A percentile compares a stretch with the other conserved stretches of the same genome.
These are phyloP conservation scores for Colletotrichum higginsianum DNA, from an alignment of 2,329 filamentous ascomycete genomes.

Conservation along the genomic window DNA sequence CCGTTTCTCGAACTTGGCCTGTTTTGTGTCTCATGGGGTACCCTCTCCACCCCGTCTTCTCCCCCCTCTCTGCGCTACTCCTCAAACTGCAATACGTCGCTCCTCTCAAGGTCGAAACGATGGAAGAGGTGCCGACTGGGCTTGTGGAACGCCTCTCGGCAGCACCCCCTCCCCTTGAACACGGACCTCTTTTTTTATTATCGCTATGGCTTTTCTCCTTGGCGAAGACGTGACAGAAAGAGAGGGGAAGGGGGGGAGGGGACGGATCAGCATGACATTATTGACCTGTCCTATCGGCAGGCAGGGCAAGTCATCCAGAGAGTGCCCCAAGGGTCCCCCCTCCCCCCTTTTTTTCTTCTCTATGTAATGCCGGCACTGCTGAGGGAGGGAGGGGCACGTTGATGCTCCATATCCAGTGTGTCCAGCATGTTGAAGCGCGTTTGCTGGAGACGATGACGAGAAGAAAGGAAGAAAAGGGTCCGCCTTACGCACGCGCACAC, in stretches of 20 bases:
- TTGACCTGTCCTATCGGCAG: background rate
- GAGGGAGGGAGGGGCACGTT: constrained; percentile 3
- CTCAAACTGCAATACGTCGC: constrained; percentile 21
- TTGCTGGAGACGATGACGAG: constrained; percentile 22
- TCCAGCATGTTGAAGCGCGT: background rate
- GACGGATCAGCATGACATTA: background rate
- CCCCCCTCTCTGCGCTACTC: background rate
- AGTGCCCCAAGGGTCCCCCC: constrained; percentile 13
- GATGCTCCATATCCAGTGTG: constrained; percentile 11
- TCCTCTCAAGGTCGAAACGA: background rate
- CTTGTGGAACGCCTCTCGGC: constrained; percentile 1
- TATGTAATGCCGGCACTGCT: constrained; percentile 30
- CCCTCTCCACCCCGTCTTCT: background rate
- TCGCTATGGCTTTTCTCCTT: background rate
- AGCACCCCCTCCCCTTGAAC: constrained; percentile 28
- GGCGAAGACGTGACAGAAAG: background rate
- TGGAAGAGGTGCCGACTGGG: background rate
- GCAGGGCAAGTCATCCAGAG: background rate
- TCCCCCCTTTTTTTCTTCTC: background rate
- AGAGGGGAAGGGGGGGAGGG: background rate
- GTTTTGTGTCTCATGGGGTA: background rate
- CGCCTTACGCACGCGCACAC: background rate
- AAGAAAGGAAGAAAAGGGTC: background rate
- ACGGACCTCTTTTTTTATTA: constrained; percentile 24
- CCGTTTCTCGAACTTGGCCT: background rate